phyloP scores from a whole-genome alignment of 805 yeast species.

The Kodamaea laetipori region DNA sequence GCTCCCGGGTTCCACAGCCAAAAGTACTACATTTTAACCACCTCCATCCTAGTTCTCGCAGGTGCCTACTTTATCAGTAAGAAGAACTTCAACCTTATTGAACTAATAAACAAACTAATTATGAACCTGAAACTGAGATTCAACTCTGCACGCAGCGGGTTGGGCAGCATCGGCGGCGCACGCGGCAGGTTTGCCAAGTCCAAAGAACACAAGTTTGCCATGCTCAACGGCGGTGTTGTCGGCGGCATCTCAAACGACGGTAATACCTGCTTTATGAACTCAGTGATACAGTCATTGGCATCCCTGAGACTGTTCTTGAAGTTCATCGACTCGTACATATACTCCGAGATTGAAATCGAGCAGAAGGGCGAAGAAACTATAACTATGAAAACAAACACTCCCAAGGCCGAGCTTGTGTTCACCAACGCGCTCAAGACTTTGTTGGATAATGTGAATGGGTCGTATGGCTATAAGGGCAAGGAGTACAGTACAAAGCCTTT shows the following conservation, averaged over 20 bases:
- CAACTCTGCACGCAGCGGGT: conserved; percentile 11
- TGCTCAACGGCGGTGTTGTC: conserved; percentile 65
- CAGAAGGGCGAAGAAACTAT: conserved; percentile 14
- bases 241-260: conserved; percentile 92
- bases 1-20: conserved; percentile 7
- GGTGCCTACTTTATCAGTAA: conserved; percentile 1
- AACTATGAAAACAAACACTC: conserved; percentile 22
- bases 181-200: conserved; percentile 17
- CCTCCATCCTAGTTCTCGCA: conserved; percentile 9
- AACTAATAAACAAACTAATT: conserved; percentile 8
- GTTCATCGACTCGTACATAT: conserved; percentile 51
- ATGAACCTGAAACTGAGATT: conserved; percentile 14
- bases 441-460: conserved; percentile 60
- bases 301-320: conserved; percentile 62
- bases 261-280: conserved; percentile 92
- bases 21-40: conserved; percentile 9
- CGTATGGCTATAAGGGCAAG: conserved; percentile 51
- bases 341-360: conserved; percentile 31
- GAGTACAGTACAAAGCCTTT: conserved; percentile 63
- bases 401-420: conserved; percentile 41
- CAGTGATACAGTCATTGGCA: conserved; percentile 81
- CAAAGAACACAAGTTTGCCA: conserved; percentile 41
- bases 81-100: conserved; percentile 7
- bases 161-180: conserved; percentile 10
- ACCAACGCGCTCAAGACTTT: conserved; percentile 55